phyloP scores from a whole-genome alignment of 805 yeast species.

The Hanseniaspora pseudoguilliermondii region DNA sequence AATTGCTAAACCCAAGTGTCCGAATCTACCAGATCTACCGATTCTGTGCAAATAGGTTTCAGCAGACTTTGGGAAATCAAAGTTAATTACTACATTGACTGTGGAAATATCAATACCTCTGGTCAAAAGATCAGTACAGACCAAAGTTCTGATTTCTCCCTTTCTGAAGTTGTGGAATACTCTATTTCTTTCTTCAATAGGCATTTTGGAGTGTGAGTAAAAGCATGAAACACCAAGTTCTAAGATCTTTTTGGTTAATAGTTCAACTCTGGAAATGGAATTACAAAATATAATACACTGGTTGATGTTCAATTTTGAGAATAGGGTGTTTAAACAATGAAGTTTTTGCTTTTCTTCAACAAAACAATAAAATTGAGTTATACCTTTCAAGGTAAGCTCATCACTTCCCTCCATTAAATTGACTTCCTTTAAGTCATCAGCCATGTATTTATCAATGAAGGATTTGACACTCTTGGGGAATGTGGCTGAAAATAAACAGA shows the following conservation, averaged over 20 bases:
- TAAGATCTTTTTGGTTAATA: conserved; percentile 88
- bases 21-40: conserved; percentile 98
- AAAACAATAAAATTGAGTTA: conserved; percentile 95
- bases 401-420: conserved; percentile 66
- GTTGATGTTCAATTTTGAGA: conserved; percentile 86
- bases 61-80: conserved; percentile 96
- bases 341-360: conserved; percentile 93
- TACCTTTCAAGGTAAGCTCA: conserved; percentile 88
- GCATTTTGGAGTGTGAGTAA: conserved; percentile 95
- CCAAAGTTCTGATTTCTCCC: conserved; percentile 93
- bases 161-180: conserved; percentile 98
- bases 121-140: conserved; percentile 89
- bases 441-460: conserved; percentile 78
- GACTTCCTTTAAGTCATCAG: conserved; percentile 79
- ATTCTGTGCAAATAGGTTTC: conserved; percentile 96
- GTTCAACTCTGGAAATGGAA: conserved; percentile 90
- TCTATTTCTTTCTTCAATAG: conserved; percentile 90
- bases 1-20: conserved; percentile 94
- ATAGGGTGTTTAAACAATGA: conserved; percentile 88
- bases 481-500: conserved; percentile 84
- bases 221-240: conserved; percentile 94
- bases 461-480: conserved; percentile 89
- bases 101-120: conserved; percentile 99
- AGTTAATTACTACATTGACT: conserved; percentile 92
- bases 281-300: conserved; percentile 96